phyloP scores from a whole-genome alignment of 352 stramenopile genomes.

The Phytopythium montanum region DNA sequence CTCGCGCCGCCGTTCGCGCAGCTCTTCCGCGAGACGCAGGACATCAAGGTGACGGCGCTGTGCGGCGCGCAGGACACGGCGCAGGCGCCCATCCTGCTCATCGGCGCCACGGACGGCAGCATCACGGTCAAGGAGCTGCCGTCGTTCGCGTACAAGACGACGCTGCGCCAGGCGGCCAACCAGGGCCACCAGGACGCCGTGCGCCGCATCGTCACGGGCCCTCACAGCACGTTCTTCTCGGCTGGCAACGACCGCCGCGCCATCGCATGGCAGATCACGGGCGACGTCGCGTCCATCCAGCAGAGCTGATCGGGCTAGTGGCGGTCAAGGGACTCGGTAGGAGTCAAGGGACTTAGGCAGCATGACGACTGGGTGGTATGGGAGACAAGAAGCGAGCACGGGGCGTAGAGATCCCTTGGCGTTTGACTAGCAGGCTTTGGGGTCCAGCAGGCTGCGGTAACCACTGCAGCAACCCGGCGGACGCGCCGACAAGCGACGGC shows the following conservation, averaged over 20 bases:
- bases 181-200: constrained; percentile 73
- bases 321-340: neutral
- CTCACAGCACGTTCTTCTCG: constrained; percentile 82
- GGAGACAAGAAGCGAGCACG: neutral
- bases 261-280: constrained; percentile 85
- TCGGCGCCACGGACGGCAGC: constrained; percentile 67
- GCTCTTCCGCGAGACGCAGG: constrained; percentile 80
- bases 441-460: neutral
- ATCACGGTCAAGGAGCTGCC: constrained; percentile 85
- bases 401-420: neutral
- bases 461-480: neutral
- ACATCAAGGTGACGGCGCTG: constrained; percentile 71
- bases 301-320: constrained; percentile 37
- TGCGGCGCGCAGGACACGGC: constrained; percentile 62
- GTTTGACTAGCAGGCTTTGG: constrained; percentile 2
- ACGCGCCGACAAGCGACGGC: neutral
- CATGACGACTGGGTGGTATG: neutral
- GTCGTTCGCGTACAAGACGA: constrained; percentile 84
- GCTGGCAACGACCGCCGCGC: constrained; percentile 77
- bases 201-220: constrained; percentile 66
- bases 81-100: constrained; percentile 67
- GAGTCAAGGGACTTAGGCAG: neutral
- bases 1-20: constrained; percentile 73
- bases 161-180: constrained; percentile 50
- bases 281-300: constrained; percentile 64